Conservation (phyloP, 176 grass and related monocot species). For the Triticum timopheevii region DNA sequence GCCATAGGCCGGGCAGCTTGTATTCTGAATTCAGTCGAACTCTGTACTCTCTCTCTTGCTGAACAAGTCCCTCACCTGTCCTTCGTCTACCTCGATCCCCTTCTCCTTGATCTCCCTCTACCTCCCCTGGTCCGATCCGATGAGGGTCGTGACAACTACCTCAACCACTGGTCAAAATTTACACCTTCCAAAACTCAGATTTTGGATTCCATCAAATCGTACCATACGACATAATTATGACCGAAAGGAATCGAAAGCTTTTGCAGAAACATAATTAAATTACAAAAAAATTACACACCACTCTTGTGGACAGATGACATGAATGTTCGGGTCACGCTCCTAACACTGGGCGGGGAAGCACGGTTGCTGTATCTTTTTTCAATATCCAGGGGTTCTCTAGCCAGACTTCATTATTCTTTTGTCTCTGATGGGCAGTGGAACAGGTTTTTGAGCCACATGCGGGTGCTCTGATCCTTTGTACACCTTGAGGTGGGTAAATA, state of each 20-base stretch:
- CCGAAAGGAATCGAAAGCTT: not conserved
- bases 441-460: constrained; percentile 75
- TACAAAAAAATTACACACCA: constrained; percentile 36
- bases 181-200: not conserved
- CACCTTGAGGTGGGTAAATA: constrained; percentile 98
- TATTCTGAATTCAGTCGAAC: too few relatives aligned
- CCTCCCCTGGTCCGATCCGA: too few relatives aligned
- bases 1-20: too few relatives aligned
- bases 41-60: too few relatives aligned
- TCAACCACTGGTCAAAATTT: constrained; percentile 22
- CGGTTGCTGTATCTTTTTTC: constrained; percentile 20
- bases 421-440: constrained; percentile 83
- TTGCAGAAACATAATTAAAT: constrained; percentile 8
- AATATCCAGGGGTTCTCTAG: constrained; percentile 20
- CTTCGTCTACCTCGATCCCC: too few relatives aligned
- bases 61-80: too few relatives aligned
- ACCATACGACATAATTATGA: constrained; percentile 20
- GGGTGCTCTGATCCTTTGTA: constrained; percentile 94
- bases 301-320: constrained; percentile 23
- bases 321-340: not conserved
- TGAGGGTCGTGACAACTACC: not conserved
- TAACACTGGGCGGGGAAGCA: constrained; percentile 13
- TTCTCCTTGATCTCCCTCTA: too few relatives aligned
- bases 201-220: constrained; percentile 4
- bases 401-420: constrained; percentile 69